Evolutionary conservation across 139 green algal species (phyloP).

Genomic region (Coelastrella sp.): DNA sequence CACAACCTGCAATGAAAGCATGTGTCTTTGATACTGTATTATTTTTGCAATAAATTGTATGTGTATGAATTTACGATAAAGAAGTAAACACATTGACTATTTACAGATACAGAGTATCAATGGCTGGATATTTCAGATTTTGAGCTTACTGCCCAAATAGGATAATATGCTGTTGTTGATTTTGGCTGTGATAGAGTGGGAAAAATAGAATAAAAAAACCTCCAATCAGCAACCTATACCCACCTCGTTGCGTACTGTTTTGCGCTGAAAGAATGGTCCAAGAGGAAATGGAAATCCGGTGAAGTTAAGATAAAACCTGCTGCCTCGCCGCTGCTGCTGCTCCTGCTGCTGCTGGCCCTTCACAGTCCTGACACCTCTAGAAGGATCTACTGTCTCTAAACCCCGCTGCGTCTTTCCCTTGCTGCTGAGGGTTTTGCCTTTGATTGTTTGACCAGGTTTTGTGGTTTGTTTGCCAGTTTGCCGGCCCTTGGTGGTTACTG

Average conservation of each 20-base stretch:
- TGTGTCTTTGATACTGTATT: too few relatives aligned
- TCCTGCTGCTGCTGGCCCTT: constrained; percentile 11
- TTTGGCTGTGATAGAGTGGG: neutral
- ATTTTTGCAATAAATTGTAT: too few relatives aligned
- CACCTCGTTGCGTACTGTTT: constrained; percentile 81
- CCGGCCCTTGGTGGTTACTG: neutral
- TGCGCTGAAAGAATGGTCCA: constrained; percentile 75
- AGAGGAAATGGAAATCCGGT: constrained; percentile 94
- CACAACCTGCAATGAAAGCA: constrained; percentile 64
- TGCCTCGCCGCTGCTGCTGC: constrained; percentile 12
- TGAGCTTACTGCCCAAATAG: neutral
- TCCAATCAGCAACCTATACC: neutral
- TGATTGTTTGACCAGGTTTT: neutral
- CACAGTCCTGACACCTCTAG: neutral
- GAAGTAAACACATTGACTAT: too few relatives aligned
- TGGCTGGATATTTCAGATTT: too few relatives aligned
- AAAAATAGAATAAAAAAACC: neutral
- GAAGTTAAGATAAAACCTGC: constrained; percentile 71
- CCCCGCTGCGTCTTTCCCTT: constrained; percentile 1
- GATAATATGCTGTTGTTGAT: neutral
- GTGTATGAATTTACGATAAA: too few relatives aligned
- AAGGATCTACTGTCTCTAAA: neutral
- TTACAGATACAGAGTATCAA: too few relatives aligned
- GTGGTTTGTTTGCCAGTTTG: neutral
- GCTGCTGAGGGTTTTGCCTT: neutral